A percentile compares a stretch with the other conserved stretches of the same genome.
Conservation (phyloP, 2,329 filamentous ascomycete species). For the Apiospora saccharicola region DNA sequence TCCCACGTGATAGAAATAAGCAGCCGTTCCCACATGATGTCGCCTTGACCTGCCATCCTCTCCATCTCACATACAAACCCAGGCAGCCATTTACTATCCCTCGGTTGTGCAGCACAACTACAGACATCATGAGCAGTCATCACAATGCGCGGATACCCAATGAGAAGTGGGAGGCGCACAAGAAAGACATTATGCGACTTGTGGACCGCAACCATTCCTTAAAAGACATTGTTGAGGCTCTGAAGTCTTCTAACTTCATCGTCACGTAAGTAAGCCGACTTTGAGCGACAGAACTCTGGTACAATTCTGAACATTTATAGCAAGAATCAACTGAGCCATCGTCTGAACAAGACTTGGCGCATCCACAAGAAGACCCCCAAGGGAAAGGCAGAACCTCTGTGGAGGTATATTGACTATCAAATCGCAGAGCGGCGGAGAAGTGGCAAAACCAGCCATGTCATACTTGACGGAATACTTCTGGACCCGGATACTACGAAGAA, state of each 20-base stretch:
- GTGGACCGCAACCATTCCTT: neutral
- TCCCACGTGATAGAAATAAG: too few relatives aligned
- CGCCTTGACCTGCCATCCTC: too few relatives aligned
- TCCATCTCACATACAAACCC: neutral
- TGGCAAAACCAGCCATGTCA: neutral
- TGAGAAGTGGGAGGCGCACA: conserved; percentile 1
- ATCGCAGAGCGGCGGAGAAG: neutral
- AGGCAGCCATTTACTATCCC: neutral
- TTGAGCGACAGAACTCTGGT: too few relatives aligned
- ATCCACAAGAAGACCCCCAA: neutral
- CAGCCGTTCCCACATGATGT: too few relatives aligned
- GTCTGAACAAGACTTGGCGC: neutral
- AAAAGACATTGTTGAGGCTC: neutral
- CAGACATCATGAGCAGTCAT: neutral
- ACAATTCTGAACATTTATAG: neutral
- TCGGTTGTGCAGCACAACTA: too few relatives aligned
- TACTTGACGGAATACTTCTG: neutral
- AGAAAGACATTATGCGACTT: neutral
- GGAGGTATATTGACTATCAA: neutral
- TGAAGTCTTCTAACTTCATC: neutral
- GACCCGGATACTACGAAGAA: neutral
- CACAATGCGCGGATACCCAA: neutral
- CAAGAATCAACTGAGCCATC: neutral
- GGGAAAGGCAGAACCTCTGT: neutral
- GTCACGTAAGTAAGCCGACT: neutral